phyloP scores from a whole-genome alignment of 192 early-diverging fungal genomes.

The Gamsiella multidivaricata region DNA sequence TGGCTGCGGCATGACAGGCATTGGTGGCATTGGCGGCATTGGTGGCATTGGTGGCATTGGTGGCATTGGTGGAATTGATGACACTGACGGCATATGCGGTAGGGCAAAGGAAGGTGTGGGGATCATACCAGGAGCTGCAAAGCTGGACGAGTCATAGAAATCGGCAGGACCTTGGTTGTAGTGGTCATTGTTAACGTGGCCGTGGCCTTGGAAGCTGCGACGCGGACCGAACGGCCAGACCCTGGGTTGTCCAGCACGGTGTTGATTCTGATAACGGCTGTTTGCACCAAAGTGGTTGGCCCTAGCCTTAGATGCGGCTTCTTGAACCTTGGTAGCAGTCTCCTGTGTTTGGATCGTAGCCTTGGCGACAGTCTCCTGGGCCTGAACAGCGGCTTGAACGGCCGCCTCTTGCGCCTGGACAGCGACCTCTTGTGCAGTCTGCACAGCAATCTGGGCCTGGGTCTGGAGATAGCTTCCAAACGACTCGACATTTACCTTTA shows the following conservation, averaged over 20 bases:
- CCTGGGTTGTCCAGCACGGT: background rate
- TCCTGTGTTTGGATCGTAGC: conserved; percentile 8
- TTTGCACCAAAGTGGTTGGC: background rate
- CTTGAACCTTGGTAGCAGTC: conserved; percentile 9
- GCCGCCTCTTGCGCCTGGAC: conserved; percentile 23
- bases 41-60: conserved; percentile 29
- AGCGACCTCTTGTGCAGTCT: conserved; percentile 28
- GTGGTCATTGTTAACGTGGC: no score
- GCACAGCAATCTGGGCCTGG: conserved; percentile 27
- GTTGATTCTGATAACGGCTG: background rate
- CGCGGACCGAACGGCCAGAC: background rate
- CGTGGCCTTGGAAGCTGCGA: background rate
- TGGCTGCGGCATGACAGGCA: background rate
- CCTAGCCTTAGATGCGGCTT: background rate
- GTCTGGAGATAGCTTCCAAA: conserved; percentile 29
- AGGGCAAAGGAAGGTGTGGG: background rate
- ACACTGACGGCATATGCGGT: conserved; percentile 24
- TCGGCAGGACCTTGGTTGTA: background rate
- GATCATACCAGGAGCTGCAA: background rate
- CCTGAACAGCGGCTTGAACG: conserved; percentile 11
- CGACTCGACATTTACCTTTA: conserved; percentile 47
- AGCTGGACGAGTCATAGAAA: background rate
- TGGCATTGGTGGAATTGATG: conserved; percentile 15
- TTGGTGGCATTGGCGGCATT: conserved; percentile 10
- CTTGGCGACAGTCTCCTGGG: conserved; percentile 16